These are phyloP conservation scores for Tetracentron sinense DNA, from an alignment of 164 flowering plant species.

Conservation along the genomic window DNA sequence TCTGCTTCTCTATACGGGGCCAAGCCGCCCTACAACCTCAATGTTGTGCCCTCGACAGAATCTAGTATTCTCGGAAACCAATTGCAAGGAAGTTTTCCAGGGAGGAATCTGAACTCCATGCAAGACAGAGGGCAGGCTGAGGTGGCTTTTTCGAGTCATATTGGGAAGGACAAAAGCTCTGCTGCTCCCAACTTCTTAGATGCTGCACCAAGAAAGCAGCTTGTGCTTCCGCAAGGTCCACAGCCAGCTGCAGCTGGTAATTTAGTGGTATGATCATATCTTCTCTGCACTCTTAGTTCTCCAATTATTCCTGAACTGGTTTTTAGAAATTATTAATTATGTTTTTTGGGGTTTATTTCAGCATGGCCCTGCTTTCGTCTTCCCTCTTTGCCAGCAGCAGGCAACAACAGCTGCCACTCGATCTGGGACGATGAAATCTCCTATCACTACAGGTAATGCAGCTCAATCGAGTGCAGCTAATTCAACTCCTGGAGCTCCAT, in stretches of 20 bases:
- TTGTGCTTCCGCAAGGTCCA: constrained; percentile 43
- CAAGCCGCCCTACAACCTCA: constrained; percentile 67
- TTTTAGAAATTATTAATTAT: neutral
- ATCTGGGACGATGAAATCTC: constrained; percentile 49
- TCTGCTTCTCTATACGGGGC: constrained; percentile 63
- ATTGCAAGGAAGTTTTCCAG: constrained; percentile 41
- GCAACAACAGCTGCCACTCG: constrained; percentile 33
- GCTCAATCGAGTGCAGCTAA: constrained; percentile 31
- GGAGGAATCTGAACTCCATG: constrained; percentile 30
- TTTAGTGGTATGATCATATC: constrained; percentile 47
- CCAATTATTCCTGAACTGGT: neutral
- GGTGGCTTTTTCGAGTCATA: constrained; percentile 8
- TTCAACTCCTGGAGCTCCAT: constrained; percentile 31
- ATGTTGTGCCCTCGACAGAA: constrained; percentile 57
- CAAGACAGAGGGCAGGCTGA: constrained; percentile 54
- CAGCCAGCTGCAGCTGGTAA: constrained; percentile 64
- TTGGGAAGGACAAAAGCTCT: constrained; percentile 54
- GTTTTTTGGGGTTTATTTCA: constrained; percentile 25
- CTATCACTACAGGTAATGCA: constrained; percentile 22
- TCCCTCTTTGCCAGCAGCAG: constrained; percentile 82
- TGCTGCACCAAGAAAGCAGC: constrained; percentile 62
- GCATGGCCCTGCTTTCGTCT: constrained; percentile 82
- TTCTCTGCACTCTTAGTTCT: neutral
- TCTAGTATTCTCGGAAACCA: constrained; percentile 22
- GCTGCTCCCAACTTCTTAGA: constrained; percentile 40